A percentile compares a stretch with the other conserved stretches of the same genome.
phyloP scores from a whole-genome alignment of 768 basidiomycete genomes.

The Trametes gibbosa region DNA sequence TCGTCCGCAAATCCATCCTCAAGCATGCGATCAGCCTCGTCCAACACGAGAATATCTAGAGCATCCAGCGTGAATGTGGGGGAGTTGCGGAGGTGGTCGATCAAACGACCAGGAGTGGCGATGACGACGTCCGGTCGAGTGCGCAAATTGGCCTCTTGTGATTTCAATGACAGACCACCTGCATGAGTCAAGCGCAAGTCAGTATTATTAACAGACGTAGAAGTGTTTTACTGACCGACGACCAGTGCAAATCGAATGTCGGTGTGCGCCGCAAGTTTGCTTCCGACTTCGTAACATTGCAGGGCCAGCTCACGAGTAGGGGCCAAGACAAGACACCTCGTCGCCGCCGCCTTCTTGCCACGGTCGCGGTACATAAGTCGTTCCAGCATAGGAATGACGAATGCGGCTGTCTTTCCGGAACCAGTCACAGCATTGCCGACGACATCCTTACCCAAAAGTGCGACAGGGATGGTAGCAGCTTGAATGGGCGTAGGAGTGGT shows the following conservation, averaged over 20 bases:
- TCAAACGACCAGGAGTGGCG: constrained; percentile 89
- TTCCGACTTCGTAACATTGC: constrained; percentile 92
- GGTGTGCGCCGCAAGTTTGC: constrained; percentile 79
- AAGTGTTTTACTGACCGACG: constrained; percentile 56
- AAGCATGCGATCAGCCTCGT: constrained; percentile 98
- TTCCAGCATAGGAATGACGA: constrained; percentile 92
- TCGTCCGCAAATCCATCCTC: constrained; percentile 95
- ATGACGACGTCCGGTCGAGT: constrained; percentile 91
- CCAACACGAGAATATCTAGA: constrained; percentile 90
- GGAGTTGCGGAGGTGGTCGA: constrained; percentile 96
- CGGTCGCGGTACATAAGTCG: constrained; percentile 90
- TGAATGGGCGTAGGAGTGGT: constrained; percentile 93
- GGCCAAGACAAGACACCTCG: constrained; percentile 86
- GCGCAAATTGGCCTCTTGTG: constrained; percentile 84
- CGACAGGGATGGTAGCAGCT: constrained; percentile 89
- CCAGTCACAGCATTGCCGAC: constrained; percentile 96
- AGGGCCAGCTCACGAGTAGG: constrained; percentile 96
- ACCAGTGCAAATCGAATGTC: constrained; percentile 90
- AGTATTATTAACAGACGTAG: background rate
- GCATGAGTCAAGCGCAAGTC: constrained; percentile 12
- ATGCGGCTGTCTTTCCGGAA: constrained; percentile 98
- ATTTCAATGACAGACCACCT: constrained; percentile 93
- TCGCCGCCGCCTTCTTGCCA: constrained; percentile 81
- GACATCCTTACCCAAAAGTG: constrained; percentile 91
- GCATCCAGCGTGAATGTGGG: constrained; percentile 90